A percentile compares a stretch with the other conserved stretches of the same genome.
Evolutionary conservation across 2,329 filamentous ascomycete species (phyloP).

Genomic region (Emericellopsis cladophorae): DNA sequence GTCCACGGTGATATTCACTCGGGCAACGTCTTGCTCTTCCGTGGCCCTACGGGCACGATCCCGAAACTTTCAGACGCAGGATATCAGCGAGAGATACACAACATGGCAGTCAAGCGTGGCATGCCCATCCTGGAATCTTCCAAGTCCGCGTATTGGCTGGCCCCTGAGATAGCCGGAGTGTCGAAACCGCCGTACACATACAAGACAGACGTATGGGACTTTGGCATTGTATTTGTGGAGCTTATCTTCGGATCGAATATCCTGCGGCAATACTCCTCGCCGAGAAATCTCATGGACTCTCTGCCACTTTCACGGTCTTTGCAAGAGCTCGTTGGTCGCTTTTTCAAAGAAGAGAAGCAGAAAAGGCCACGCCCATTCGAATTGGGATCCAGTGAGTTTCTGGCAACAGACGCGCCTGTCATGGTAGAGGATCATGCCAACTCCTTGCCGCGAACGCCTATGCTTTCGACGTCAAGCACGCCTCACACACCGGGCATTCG

Average conservation of each 20-base stretch:
- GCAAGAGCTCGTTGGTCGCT: constrained; percentile 66
- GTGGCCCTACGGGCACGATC: constrained; percentile 54
- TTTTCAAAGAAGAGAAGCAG: constrained; percentile 76
- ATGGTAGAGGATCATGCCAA: constrained; percentile 27
- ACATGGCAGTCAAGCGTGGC: constrained; percentile 39
- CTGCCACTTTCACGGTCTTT: constrained; percentile 62
- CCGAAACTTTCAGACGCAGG: constrained; percentile 65
- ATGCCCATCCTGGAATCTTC: constrained; percentile 44
- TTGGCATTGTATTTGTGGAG: constrained; percentile 82
- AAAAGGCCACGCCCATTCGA: constrained; percentile 77
- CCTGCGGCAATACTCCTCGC: constrained; percentile 65
- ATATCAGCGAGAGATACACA: constrained; percentile 57
- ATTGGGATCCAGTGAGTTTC: constrained; percentile 50
- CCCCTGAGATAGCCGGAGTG: constrained; percentile 59
- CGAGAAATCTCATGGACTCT: constrained; percentile 58
- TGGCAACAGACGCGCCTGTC: constrained; percentile 51
- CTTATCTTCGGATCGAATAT: constrained; percentile 84
- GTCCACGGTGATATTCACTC: constrained; percentile 75
- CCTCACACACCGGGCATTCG: constrained; percentile 28
- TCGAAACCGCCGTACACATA: constrained; percentile 51
- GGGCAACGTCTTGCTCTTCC: constrained; percentile 66
- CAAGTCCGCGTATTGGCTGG: constrained; percentile 71
- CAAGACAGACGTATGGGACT: constrained; percentile 91
- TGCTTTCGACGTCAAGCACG: constrained; percentile 16
- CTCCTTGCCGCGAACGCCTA: constrained; percentile 11